Conservation (phyloP, 2,329 filamentous ascomycete genomes). For the Exophiala oligosperma region DNA sequence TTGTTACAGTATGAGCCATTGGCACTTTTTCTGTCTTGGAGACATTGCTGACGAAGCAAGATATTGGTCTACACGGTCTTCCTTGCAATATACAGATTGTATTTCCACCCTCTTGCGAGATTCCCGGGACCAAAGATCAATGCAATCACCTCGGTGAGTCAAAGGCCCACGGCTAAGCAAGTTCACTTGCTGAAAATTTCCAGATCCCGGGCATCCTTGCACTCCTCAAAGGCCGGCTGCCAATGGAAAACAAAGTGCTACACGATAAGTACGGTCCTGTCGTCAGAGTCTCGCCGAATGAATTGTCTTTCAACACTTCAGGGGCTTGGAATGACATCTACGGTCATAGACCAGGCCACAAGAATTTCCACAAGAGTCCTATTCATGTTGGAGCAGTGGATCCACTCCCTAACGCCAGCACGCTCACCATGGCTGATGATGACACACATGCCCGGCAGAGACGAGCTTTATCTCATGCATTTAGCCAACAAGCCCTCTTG, state of each 20-base stretch:
- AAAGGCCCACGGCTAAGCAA: neutral
- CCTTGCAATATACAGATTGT: slow-evolving; percentile 29
- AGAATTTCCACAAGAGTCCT: slow-evolving; percentile 22
- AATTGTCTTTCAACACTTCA: slow-evolving; percentile 33
- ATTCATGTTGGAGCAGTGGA: slow-evolving; percentile 11
- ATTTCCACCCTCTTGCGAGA: slow-evolving; percentile 31
- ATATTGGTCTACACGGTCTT: too few relatives aligned
- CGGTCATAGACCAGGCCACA: slow-evolving; percentile 28
- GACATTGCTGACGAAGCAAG: too few relatives aligned
- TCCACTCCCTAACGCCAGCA: neutral
- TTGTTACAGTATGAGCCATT: too few relatives aligned
- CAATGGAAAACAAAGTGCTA: slow-evolving; percentile 4
- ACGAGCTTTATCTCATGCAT: slow-evolving; percentile 34
- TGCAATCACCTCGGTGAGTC: neutral
- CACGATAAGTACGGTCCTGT: slow-evolving; percentile 17
- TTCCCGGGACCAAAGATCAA: slow-evolving; percentile 34
- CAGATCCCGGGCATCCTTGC: neutral
- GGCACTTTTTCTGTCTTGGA: too few relatives aligned
- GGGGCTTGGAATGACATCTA: slow-evolving; percentile 34
- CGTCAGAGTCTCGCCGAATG: slow-evolving; percentile 37
- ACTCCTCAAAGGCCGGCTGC: slow-evolving; percentile 3
- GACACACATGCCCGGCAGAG: slow-evolving; percentile 35
- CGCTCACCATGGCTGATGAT: slow-evolving; percentile 17
- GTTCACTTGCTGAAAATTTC: too few relatives aligned
- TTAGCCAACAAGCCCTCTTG: slow-evolving; percentile 35